Evolutionary conservation across 1,284 basidiomycete genomes (phyloP).

Genomic region (Ustilago shanxiensis): DNA sequence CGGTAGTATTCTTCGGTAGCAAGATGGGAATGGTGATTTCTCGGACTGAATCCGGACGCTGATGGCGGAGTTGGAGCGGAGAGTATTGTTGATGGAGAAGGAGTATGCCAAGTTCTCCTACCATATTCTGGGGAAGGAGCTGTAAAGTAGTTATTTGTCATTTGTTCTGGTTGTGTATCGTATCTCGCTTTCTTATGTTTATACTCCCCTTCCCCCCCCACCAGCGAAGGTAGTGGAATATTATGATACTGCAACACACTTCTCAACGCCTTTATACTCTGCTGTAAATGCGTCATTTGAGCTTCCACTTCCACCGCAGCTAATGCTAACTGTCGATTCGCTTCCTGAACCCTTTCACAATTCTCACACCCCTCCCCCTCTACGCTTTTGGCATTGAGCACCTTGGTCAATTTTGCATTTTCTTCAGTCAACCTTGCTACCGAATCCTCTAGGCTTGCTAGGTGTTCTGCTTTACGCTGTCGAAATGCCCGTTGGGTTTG

Average conservation of each 20-base stretch:
- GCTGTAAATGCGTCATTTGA: conserved; percentile 20
- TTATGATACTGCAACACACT: conserved; percentile 24
- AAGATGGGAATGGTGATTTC: too few relatives aligned
- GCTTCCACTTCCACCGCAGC: conserved; percentile 29
- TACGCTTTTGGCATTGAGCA: too few relatives aligned
- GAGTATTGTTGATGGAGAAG: conserved; percentile 11
- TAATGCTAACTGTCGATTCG: conserved; percentile 30
- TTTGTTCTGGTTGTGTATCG: too few relatives aligned
- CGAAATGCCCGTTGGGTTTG: conserved; percentile 58
- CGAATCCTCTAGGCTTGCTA: conserved; percentile 34
- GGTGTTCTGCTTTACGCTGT: conserved; percentile 55
- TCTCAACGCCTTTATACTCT: conserved; percentile 22
- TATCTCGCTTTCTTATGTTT: background rate
- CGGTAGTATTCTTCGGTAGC: too few relatives aligned
- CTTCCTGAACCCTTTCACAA: conserved; percentile 17
- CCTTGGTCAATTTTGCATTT: conserved; percentile 29
- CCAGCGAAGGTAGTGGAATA: conserved; percentile 16
- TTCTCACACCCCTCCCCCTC: conserved; percentile 11
- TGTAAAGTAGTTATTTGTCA: conserved; percentile 22
- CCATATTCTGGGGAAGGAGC: background rate
- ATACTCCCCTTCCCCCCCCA: background rate
- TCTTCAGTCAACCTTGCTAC: conserved; percentile 37
- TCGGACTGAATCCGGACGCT: conserved; percentile 17
- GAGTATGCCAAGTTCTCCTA: conserved; percentile 22
- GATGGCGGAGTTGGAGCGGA: conserved; percentile 20